phyloP scores from a whole-genome alignment of 1,139 yeast genomes.

The Kluyveromyces sp. region DNA sequence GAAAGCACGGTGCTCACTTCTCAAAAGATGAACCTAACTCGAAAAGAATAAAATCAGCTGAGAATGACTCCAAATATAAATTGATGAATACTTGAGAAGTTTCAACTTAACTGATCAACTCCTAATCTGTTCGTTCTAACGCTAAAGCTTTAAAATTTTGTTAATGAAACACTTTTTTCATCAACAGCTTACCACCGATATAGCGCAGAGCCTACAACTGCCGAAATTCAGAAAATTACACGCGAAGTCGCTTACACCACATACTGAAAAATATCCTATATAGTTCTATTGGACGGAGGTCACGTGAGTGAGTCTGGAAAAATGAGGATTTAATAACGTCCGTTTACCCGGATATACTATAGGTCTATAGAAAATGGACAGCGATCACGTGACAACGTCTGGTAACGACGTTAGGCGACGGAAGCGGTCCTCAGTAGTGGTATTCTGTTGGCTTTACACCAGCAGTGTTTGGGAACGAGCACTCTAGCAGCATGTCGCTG shows the following conservation, averaged over 20 bases:
- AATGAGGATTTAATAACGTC: too few species aligned
- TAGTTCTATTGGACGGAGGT: not conserved
- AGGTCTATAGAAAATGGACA: constrained; percentile 5
- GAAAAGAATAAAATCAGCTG: not conserved
- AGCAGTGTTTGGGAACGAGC: constrained; percentile 60
- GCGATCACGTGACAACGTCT: constrained; percentile 5
- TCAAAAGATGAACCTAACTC: not conserved
- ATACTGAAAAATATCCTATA: not conserved
- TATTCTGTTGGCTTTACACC: constrained; percentile 40
- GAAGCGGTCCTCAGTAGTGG: too few species aligned
- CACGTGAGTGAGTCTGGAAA: too few species aligned
- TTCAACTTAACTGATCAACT: not conserved
- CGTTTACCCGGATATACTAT: not conserved
- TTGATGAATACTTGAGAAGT: too few species aligned
- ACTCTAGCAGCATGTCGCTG: constrained; percentile 44
- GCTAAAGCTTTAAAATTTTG: constrained; percentile 3
- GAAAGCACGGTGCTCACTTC: not conserved
- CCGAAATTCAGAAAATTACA: too few species aligned
- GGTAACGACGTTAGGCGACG: not conserved
- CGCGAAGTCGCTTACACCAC: not conserved
- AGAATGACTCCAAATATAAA: too few species aligned
- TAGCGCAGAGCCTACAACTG: too few species aligned
- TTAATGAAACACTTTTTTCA: not conserved
- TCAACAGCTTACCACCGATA: not conserved
- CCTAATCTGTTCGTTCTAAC: too few species aligned